Base-by-base conservation (phyloP, 768 basidiomycete genomes). In the Auricularia sp. region DNA sequence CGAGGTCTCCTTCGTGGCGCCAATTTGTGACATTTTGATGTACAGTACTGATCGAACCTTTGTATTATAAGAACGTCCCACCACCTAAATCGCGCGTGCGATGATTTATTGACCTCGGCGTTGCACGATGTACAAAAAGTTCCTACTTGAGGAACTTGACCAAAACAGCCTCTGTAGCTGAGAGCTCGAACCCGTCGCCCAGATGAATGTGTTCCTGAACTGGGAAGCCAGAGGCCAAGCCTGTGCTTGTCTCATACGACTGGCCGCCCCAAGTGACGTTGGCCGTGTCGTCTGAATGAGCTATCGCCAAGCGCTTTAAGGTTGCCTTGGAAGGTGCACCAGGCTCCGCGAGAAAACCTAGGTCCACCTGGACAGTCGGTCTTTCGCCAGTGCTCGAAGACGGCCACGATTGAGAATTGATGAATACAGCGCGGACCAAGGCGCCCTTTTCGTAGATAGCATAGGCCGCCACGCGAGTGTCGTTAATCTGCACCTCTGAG, bases 231-330 rank as follows among this genome's bases (percentile, higher is more conserved):
- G 56, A 29, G 16, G 7, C 56, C 24, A 59, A 29, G 14, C 56
- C 56, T 13, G 56, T 59, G 29, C 29, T 35, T 4, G 56, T 59
- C 29, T 59, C 56, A 59, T 29, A 85, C 0, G 79, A 81, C 69
- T 82, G 83, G 3, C 83, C 84, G 61, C 80, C 85, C 83, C 84
- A 85, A 0, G 76, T 83, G 63, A 86, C 63, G 11, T 81, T 81
- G 16, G 78, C 75, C 3, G 73, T 77, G 67, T 82, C 83, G 65
- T 83, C 79, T 2, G 84, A 80, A 65, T 80, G 76, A 14, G 81
- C 84, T 58, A 86, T 81, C 1, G 72, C 67, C 18, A 86, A 75
- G 47, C 80, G 73, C 72, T 85, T 85, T 36, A 85, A 72, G n/a
- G 71, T 69, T 71, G 81, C 77, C 11, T 65, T 69, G 7, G 65